Evolutionary conservation across 2,329 filamentous ascomycete genomes (phyloP), one percentile per base, ranked within the genome.

Genomic region (Talaromyces atroroseus): DNA sequence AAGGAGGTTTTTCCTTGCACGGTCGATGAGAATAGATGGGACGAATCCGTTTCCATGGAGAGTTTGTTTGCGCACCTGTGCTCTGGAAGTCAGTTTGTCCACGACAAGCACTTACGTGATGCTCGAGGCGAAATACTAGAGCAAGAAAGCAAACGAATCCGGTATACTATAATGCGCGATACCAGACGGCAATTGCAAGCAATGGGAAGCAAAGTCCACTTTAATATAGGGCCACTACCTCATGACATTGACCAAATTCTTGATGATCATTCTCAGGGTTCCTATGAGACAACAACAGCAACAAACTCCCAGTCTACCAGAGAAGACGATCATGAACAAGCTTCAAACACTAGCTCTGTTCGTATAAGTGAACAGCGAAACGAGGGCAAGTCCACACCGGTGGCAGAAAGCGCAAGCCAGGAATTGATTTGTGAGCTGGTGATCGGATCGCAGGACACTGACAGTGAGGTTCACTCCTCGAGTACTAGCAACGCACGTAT

Each of bases 1-100:
- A 82, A 74, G 47, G 90, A 96, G 63, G 77, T 96, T 2, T 88
- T 87, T 76, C 90, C 92, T 0, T 96, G 91, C 66, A 95, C 90
- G 0, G 83, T 87, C 1, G 80, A 90, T 59, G 71, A 80, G 16
- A 64, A 70, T 0, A 74, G 74, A 1, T 96, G 91, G 91, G 74
- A 75, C 26, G 76, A 84, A 59, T 71, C 74, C 6, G 72, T 85
- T 7, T 86, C 84, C 5, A 88, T 96, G 61, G 61, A 75, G n/a
- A 74, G 70, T 0, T 76, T 96, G 0, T 96, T 96, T 64, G 88
- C 89, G 0, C 70, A 82, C 21, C 73, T 84, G 26, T 95, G 90
- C 68, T 82, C 81, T 0, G 79, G 75, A 0, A 67, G 75, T 0
- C 60, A 60, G 0, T 95, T 92, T 65, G 72, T 75, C 1, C 85